phyloP scores from a whole-genome alignment of 805 yeast genomes.

The Naumovozyma dairenensis region DNA sequence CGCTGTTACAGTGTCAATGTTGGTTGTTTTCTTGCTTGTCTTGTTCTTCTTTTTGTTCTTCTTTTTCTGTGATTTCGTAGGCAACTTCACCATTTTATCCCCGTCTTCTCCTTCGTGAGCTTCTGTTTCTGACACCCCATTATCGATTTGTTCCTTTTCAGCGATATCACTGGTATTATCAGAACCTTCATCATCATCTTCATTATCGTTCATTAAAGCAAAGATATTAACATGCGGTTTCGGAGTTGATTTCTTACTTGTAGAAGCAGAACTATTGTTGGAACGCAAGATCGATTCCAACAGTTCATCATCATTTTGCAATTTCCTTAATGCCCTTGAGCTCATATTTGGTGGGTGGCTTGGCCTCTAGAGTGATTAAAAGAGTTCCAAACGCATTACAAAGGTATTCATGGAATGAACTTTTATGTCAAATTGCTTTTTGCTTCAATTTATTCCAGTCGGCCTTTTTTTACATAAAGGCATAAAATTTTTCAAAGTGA shows the following conservation, averaged over 20 bases:
- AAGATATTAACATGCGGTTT: constrained; percentile 15
- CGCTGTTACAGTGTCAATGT: constrained; percentile 13
- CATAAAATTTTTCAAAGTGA: too few species aligned
- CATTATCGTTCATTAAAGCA: constrained; percentile 21
- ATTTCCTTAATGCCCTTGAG: constrained; percentile 29
- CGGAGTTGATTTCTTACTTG: constrained; percentile 2
- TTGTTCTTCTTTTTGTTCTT: constrained; percentile 20
- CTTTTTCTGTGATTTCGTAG: constrained; percentile 14
- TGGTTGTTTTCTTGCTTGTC: constrained; percentile 17
- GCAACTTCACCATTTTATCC: constrained; percentile 2
- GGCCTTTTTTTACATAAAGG: too few species aligned
- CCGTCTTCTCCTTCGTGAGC: constrained; percentile 1
- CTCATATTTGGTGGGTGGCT: constrained; percentile 18
- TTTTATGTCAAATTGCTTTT: too few species aligned
- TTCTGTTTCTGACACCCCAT: constrained; percentile 5
- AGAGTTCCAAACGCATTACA: too few species aligned
- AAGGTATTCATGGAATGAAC: too few species aligned
- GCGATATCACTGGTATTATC: constrained; percentile 7
- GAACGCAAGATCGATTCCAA: constrained; percentile 15
- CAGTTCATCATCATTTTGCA: constrained; percentile 26
- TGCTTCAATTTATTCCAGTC: too few species aligned
- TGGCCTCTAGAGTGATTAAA: too few species aligned
- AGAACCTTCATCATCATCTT: constrained; percentile 9
- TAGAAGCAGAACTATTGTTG: constrained; percentile 1
- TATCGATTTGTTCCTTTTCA: constrained; percentile 6